Conservation (phyloP, 202 grass and related monocot genomes). For the Panicum hallii region DNA sequence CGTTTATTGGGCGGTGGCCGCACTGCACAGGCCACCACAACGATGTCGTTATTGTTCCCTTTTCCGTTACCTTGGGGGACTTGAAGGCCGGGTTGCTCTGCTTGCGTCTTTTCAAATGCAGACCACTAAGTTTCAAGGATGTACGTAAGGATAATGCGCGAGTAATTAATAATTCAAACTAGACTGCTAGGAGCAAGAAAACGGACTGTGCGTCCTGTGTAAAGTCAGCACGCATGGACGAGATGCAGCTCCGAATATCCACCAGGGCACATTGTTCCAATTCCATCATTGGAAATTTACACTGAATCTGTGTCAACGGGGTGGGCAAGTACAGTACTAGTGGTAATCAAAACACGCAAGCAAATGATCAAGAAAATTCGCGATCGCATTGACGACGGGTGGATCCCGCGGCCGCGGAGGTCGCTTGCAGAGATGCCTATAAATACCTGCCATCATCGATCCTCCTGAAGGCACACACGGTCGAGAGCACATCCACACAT, state of each 20-base stretch:
- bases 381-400: background rate
- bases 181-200: background rate
- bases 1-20: too few relatives aligned
- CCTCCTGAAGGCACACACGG: background rate
- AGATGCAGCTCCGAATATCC: background rate
- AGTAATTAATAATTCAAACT: too few relatives aligned
- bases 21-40: too few relatives aligned
- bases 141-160: too few relatives aligned
- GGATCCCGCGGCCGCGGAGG: background rate
- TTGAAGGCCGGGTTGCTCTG: too few relatives aligned
- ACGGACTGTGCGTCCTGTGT: background rate
- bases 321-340: background rate
- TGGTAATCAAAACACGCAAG: background rate
- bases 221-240: background rate
- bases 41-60: too few relatives aligned
- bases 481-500: background rate
- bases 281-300: background rate
- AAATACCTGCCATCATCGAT: slow-evolving; percentile 11
- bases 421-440: slow-evolving; percentile 2
- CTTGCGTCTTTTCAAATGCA: too few relatives aligned
- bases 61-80: too few relatives aligned
- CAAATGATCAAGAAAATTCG: background rate
- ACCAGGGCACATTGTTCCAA: background rate
- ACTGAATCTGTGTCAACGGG: background rate
- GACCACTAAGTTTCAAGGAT: too few relatives aligned